Conservation (phyloP, 2,329 filamentous ascomycete species). For the Lasiodiplodia sp. region DNA sequence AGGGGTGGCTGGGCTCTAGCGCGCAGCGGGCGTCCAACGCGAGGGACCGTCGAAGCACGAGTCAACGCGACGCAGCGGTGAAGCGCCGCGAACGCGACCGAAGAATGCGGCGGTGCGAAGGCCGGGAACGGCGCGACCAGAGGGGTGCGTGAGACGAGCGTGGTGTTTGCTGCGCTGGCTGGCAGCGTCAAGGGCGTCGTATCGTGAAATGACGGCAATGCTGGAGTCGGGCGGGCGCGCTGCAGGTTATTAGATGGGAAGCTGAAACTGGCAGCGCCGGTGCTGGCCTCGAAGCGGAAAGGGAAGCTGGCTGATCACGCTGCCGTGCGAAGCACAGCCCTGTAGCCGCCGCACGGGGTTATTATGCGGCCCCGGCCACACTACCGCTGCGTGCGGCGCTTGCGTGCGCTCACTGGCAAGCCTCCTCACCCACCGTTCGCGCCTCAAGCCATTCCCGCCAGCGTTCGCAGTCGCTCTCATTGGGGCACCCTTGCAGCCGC, state of each 20-base stretch:
- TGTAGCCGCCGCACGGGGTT: conserved; percentile 16
- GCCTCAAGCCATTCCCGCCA: conserved; percentile 17
- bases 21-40: conserved; percentile 23
- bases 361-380: conserved; percentile 11
- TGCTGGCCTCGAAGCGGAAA: conserved; percentile 25
- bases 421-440: conserved; percentile 19
- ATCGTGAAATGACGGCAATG: conserved; percentile 25
- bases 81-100: conserved; percentile 18
- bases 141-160: not conserved
- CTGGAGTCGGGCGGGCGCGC: conserved; percentile 16
- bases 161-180: not conserved
- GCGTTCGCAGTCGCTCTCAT: not conserved
- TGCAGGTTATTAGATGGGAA: conserved; percentile 26
- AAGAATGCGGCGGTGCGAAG: conserved; percentile 15
- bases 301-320: conserved; percentile 22
- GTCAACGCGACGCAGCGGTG: conserved; percentile 28
- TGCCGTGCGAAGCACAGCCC: conserved; percentile 10
- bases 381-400: conserved; percentile 16
- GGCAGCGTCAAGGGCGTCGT: not conserved
- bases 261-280: conserved; percentile 28
- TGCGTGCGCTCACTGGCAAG: not conserved
- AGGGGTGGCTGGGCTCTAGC: conserved; percentile 28
- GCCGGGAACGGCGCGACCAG: not conserved
- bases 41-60: conserved; percentile 23
- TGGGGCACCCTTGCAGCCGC: conserved; percentile 26